Conservation (phyloP, 768 basidiomycete species). For the Calocybe cyanea region DNA sequence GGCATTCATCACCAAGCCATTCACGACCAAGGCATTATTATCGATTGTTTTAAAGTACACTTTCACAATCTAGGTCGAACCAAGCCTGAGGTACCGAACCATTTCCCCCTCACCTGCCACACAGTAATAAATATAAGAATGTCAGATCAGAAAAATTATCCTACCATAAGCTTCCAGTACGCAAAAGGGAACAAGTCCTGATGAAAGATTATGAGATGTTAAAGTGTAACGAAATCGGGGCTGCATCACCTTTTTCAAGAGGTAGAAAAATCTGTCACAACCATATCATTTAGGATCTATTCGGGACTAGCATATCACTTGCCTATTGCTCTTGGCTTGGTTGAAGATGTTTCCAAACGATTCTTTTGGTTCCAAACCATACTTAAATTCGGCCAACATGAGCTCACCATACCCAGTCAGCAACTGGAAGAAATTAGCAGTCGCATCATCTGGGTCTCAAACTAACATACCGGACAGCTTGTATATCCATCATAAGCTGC, state of each 20-base stretch:
- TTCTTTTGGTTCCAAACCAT: conserved; percentile 85
- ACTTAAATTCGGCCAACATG: conserved; percentile 93
- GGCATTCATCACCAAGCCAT: too few species aligned
- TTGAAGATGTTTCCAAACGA: conserved; percentile 70
- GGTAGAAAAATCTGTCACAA: conserved; percentile 64
- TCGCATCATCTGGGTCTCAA: conserved; percentile 1
- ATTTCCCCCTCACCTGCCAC: conserved; percentile 37
- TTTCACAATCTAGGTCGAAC: conserved; percentile 27
- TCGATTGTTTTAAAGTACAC: too few species aligned
- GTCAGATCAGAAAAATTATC: conserved; percentile 3
- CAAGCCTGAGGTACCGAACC: conserved; percentile 39
- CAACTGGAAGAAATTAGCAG: conserved; percentile 38
- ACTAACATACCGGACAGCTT: conserved; percentile 68
- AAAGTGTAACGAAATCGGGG: neutral
- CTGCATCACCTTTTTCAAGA: conserved; percentile 70
- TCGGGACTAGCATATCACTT: conserved; percentile 18
- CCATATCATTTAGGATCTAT: neutral
- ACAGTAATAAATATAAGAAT: conserved; percentile 10
- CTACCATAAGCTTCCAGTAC: conserved; percentile 76
- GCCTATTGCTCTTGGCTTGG: conserved; percentile 76
- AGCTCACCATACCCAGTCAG: conserved; percentile 79
- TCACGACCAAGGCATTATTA: too few species aligned
- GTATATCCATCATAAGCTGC: conserved; percentile 89
- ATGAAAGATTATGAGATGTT: conserved; percentile 9
- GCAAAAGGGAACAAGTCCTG: conserved; percentile 68